phyloP scores from a whole-genome alignment of 768 basidiomycete genomes.

The Trichaptum fuscoviolaceum region DNA sequence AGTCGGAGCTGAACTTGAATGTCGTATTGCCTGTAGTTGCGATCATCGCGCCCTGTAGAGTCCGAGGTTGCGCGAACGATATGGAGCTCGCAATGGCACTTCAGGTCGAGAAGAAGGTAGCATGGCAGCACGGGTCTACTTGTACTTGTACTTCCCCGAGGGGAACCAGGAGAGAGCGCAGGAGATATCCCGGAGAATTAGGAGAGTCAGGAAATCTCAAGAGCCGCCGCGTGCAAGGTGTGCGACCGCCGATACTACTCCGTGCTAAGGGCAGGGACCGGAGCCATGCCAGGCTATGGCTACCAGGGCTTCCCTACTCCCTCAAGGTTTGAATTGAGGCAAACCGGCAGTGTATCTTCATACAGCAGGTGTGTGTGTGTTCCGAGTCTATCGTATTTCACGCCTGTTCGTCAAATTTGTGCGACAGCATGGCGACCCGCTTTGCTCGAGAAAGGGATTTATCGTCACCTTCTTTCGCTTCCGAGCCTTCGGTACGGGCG shows the following conservation, averaged over 20 bases:
- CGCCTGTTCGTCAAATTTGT: not conserved
- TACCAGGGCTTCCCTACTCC: not conserved
- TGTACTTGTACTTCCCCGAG: slow-evolving; percentile 9
- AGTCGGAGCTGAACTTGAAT: slow-evolving; percentile 48
- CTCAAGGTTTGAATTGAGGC: not conserved
- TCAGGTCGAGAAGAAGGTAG: slow-evolving; percentile 22
- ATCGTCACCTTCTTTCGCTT: not conserved
- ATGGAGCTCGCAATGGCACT: slow-evolving; percentile 3
- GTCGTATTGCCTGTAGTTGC: slow-evolving; percentile 5
- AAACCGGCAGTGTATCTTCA: not conserved
- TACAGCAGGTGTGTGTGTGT: not conserved
- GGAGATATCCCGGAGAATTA: not conserved
- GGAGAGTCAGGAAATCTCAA: not conserved
- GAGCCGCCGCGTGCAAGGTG: not conserved
- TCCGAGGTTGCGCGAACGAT: slow-evolving; percentile 7
- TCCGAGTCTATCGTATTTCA: not conserved
- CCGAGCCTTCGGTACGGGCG: not conserved
- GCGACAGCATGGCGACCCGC: not conserved
- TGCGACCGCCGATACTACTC: slow-evolving; percentile 1
- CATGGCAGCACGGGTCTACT: slow-evolving; percentile 21
- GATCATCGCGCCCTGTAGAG: slow-evolving; percentile 1
- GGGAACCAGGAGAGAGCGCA: slow-evolving; percentile 5
- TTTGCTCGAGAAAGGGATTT: not conserved
- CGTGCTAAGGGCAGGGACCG: not conserved
- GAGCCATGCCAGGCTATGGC: not conserved